phyloP scores from a whole-genome alignment of 805 yeast species.

The Saturnispora hagleri region DNA sequence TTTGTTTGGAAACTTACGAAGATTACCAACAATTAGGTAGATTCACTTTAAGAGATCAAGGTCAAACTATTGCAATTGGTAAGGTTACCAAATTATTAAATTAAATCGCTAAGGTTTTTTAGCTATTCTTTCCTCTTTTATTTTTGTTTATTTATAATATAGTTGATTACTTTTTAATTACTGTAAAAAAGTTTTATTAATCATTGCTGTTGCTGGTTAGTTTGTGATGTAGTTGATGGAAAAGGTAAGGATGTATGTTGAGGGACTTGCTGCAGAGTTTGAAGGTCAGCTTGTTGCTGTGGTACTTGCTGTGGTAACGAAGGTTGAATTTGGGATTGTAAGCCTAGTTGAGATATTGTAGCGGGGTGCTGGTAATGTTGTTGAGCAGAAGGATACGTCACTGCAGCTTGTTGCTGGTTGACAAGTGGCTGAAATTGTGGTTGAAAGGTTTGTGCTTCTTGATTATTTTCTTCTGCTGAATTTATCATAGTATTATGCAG shows the following conservation, averaged over 20 bases:
- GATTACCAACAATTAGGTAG: slow-evolving; percentile 96
- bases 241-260: neutral
- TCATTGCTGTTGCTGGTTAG: neutral
- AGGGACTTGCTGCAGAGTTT: neutral
- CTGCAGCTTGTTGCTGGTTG: neutral
- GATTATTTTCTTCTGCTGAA: neutral
- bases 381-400: neutral
- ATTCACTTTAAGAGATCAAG: slow-evolving; percentile 97
- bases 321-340: neutral
- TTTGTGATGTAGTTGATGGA: neutral
- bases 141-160: neutral
- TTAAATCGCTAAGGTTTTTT: neutral
- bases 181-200: neutral
- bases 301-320: neutral
- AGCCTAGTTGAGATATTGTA: neutral
- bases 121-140: neutral
- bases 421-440: neutral
- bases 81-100: slow-evolving; percentile 84
- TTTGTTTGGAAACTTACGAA: slow-evolving; percentile 86
- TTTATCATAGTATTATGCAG: neutral
- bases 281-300: neutral
- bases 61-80: slow-evolving; percentile 96
- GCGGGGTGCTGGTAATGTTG: neutral
- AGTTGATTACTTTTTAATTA: neutral
- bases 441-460: neutral